Conservation (phyloP, 2,329 filamentous ascomycete species). For the Diaporthe aspalathi region DNA sequence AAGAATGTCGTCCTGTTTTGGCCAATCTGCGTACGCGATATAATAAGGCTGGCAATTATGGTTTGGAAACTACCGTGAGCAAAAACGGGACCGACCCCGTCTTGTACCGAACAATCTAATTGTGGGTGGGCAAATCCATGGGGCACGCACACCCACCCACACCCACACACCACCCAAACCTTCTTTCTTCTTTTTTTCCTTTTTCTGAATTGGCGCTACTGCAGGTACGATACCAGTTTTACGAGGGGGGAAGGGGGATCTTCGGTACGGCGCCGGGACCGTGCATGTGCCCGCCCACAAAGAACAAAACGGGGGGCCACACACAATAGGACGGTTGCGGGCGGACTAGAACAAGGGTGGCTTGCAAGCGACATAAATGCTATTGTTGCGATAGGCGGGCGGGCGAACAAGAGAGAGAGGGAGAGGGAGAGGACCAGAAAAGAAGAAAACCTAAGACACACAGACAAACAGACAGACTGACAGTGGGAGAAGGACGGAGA, state of each 20-base stretch:
- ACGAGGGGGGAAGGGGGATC: constrained; percentile 27
- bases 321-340: constrained; percentile 10
- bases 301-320: neutral
- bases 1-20: neutral
- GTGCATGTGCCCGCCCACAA: neutral
- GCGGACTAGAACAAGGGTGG: neutral
- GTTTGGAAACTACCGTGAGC: constrained; percentile 9
- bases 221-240: constrained; percentile 35
- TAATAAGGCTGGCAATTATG: neutral
- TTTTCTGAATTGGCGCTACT: constrained; percentile 32
- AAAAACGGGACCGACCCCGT: neutral
- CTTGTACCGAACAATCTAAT: neutral
- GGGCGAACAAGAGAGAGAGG: neutral
- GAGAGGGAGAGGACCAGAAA: neutral
- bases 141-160: neutral
- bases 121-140: neutral
- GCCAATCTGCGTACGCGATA: too few species aligned
- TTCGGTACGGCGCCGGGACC: constrained; percentile 29
- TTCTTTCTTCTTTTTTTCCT: neutral
- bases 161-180: constrained; percentile 3
- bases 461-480: neutral
- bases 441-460: too few species aligned
- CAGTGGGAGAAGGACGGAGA: too few species aligned
- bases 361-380: neutral
- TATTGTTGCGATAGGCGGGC: constrained; percentile 17